Evolutionary conservation across 345 rosid species (phyloP), one percentile per base, ranked within the genome.

Genomic region (Alliaria petiolata): DNA sequence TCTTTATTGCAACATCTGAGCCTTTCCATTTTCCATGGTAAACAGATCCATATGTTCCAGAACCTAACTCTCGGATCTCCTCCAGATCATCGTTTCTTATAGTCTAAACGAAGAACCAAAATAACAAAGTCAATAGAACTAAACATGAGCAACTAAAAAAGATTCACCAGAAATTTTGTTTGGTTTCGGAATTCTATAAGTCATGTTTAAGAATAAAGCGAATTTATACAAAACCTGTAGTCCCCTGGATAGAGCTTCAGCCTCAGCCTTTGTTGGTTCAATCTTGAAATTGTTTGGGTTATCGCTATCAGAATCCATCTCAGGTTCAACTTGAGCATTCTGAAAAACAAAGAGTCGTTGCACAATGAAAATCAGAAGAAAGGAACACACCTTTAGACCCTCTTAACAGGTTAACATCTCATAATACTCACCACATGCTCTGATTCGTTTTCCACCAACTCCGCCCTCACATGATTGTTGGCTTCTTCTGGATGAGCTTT

Each of bases 1-100:
- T 88, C 86, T 95, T 95, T 62, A 91, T 86, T 42, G 99, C 99
- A 58, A 95, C 98, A 82, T 95, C 97, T 66, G 99, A 91, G 78
- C 99, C 99, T 81, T 85, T 95, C 99, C 99, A 95, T 77, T 91
- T 91, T 36, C 98, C 98, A 86, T 95, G 96, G 79, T 79, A 92
- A 77, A 95, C 99, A 78, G 98, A 84, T 69, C 98, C 99, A 77
- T 95, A 95, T 17, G 99, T 89, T 76, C 99, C 99, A 60, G 86
- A 84, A 65, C 99, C 99, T 65, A 95, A 66, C 78, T 85, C 93
- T 40, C 99, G 85, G 33, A 91, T 80, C 85, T 95, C 99, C 83
- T 91, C 99, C 73, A 95, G 81, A 84, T 95, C 99, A 81, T 89
- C 90, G 66, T 88, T 89, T 74, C 70, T 88, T 75, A 95, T 89